phyloP scores from a whole-genome alignment of 2,329 filamentous ascomycete genomes.

The Penicillium hordei region DNA sequence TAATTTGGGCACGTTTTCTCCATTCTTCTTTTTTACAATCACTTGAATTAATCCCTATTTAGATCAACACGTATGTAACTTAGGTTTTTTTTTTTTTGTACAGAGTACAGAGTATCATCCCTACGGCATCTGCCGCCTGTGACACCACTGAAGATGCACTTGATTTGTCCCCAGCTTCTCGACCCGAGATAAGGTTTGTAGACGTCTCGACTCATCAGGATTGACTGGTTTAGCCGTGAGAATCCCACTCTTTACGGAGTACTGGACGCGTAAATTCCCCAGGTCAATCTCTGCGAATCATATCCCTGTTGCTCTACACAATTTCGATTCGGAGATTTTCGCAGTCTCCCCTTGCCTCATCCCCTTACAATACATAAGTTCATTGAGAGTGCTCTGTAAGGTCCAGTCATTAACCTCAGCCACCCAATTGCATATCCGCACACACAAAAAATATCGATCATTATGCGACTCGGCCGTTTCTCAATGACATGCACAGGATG shows the following conservation, averaged over 20 bases:
- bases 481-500: conserved; percentile 9
- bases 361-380: conserved; percentile 11
- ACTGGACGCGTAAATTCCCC: not conserved
- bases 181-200: conserved; percentile 10
- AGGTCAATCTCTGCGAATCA: not conserved
- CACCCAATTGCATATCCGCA: conserved; percentile 10
- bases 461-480: conserved; percentile 26
- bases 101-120: conserved; percentile 2
- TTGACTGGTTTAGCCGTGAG: conserved; percentile 1
- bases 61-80: not conserved
- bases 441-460: not conserved
- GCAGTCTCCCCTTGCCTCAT: conserved; percentile 20
- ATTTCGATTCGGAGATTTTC: conserved; percentile 17
- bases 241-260: not conserved
- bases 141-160: conserved; percentile 10
- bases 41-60: not conserved
- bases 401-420: conserved; percentile 18
- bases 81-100: not conserved
- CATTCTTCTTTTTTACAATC: conserved; percentile 12
- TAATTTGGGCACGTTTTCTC: conserved; percentile 16
- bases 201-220: conserved; percentile 3
- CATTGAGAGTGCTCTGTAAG: conserved; percentile 12
- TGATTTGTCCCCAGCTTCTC: conserved; percentile 13
- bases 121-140: conserved; percentile 11
- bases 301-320: not conserved